Evolutionary conservation across 2,329 filamentous ascomycete species (phyloP).

Genomic region (Parafenestella ontariensis): DNA sequence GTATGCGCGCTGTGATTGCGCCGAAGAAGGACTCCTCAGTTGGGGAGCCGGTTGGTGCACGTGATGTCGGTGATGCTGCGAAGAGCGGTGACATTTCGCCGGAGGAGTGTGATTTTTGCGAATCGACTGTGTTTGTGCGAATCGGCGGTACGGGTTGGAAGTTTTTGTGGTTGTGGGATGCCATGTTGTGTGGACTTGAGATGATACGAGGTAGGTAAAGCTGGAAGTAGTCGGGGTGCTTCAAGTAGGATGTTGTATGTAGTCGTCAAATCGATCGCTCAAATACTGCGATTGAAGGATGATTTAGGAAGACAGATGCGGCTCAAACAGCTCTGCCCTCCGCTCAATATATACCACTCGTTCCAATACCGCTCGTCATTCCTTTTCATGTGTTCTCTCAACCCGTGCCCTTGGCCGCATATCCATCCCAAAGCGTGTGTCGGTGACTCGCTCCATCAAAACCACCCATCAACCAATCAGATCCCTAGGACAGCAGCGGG

Average conservation of each 20-base stretch:
- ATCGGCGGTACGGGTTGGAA: slow-evolving; percentile 41
- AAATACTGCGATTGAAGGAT: slow-evolving; percentile 18
- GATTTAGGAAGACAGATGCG: slow-evolving; percentile 30
- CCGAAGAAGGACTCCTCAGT: slow-evolving; percentile 46
- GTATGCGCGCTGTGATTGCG: slow-evolving; percentile 43
- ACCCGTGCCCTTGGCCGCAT: slow-evolving; percentile 35
- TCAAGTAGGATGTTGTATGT: not conserved
- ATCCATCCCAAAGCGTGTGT: slow-evolving; percentile 23
- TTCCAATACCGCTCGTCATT: slow-evolving; percentile 8
- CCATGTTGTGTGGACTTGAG: slow-evolving; percentile 22
- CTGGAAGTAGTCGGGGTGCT: slow-evolving; percentile 2
- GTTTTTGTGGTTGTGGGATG: slow-evolving; percentile 26
- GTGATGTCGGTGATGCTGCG: slow-evolving; percentile 31
- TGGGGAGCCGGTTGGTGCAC: slow-evolving; percentile 25
- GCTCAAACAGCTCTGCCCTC: slow-evolving; percentile 28
- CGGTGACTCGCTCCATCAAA: slow-evolving; percentile 30
- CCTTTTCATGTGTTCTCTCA: slow-evolving; percentile 16
- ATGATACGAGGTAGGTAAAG: slow-evolving; percentile 6
- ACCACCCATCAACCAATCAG: slow-evolving; percentile 24
- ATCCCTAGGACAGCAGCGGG: slow-evolving; percentile 10
- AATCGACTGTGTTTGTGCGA: slow-evolving; percentile 39
- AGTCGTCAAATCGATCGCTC: slow-evolving; percentile 6
- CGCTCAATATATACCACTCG: slow-evolving; percentile 24
- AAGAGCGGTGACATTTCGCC: slow-evolving; percentile 28
- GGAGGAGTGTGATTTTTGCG: slow-evolving; percentile 33